Evolutionary conservation across 495 filamentous ascomycete genomes (phyloP).

Genomic region (Xeromyces bisporus): DNA sequence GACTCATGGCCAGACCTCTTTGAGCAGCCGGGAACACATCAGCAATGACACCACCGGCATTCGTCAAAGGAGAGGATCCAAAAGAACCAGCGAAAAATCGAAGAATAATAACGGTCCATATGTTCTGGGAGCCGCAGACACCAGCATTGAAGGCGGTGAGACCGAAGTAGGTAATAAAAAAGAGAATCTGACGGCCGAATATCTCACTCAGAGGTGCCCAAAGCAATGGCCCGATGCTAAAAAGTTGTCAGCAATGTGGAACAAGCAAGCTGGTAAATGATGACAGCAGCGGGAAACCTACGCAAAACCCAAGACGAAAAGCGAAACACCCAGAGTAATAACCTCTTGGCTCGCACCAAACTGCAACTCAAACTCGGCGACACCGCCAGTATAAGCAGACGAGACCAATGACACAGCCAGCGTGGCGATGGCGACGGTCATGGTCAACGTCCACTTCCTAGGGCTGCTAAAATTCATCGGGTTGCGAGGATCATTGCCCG

Average conservation of each 20-base stretch:
- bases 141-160: slow-evolving; percentile 57
- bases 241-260: slow-evolving; percentile 2
- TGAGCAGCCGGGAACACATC: slow-evolving; percentile 52
- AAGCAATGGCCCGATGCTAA: slow-evolving; percentile 32
- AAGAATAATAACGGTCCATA: slow-evolving; percentile 48
- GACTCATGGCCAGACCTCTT: slow-evolving; percentile 43
- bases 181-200: slow-evolving; percentile 57
- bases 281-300: slow-evolving; percentile 5
- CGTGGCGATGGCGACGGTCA: slow-evolving; percentile 47
- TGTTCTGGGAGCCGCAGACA: slow-evolving; percentile 42
- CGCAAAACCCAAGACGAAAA: slow-evolving; percentile 66
- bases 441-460: slow-evolving; percentile 58
- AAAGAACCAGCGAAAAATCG: slow-evolving; percentile 70
- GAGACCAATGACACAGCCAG: slow-evolving; percentile 62
- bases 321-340: slow-evolving; percentile 48
- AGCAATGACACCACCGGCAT: slow-evolving; percentile 57
- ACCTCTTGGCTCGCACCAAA: slow-evolving; percentile 45
- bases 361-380: slow-evolving; percentile 38
- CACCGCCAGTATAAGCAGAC: slow-evolving; percentile 58
- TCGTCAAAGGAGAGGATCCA: slow-evolving; percentile 56
- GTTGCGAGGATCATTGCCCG: slow-evolving; percentile 47
- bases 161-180: slow-evolving; percentile 42
- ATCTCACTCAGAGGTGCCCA: slow-evolving; percentile 55
- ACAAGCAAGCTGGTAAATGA: neutral
- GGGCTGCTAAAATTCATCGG: slow-evolving; percentile 43